Conservation (phyloP, 768 basidiomycete species). For the Suillus alpinus region DNA sequence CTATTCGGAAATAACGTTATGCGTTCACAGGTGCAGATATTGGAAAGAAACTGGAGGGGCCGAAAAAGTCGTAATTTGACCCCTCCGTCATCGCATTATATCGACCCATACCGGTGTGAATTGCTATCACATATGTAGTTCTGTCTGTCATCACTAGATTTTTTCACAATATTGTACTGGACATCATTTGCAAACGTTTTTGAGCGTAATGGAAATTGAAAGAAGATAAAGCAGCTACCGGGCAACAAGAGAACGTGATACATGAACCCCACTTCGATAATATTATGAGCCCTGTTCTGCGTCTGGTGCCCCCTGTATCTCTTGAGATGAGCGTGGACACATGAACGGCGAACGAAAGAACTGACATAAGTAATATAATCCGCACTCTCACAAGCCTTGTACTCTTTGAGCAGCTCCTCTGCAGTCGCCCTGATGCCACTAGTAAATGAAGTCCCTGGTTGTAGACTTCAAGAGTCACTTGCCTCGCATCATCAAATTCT, state of each 20-base stretch:
- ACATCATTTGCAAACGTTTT: slow-evolving; percentile 13
- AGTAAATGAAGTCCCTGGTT: not conserved
- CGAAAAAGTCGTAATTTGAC: slow-evolving; percentile 64
- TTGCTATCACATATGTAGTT: slow-evolving; percentile 16
- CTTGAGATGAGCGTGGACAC: slow-evolving; percentile 1
- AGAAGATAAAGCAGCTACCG: not conserved
- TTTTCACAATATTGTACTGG: slow-evolving; percentile 19
- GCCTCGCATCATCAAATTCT: slow-evolving; percentile 98
- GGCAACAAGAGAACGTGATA: not conserved
- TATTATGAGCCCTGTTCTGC: slow-evolving; percentile 24
- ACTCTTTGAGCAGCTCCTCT: slow-evolving; percentile 87
- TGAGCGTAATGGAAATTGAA: slow-evolving; percentile 5
- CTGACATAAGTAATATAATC: slow-evolving; percentile 89
- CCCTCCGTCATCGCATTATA: slow-evolving; percentile 34
- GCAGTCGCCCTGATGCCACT: slow-evolving; percentile 63
- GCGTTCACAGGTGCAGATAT: slow-evolving; percentile 60
- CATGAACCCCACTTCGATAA: not conserved
- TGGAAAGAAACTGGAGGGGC: slow-evolving; percentile 81
- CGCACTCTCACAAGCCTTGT: slow-evolving; percentile 92
- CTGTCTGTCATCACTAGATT: slow-evolving; percentile 20
- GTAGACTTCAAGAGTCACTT: slow-evolving; percentile 14
- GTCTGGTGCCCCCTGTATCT: slow-evolving; percentile 31
- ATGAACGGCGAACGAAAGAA: slow-evolving; percentile 6
- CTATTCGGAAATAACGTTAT: slow-evolving; percentile 3
- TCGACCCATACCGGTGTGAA: slow-evolving; percentile 25